phyloP scores from a whole-genome alignment of 2,329 filamentous ascomycete species.

The Piedraia hortae region DNA sequence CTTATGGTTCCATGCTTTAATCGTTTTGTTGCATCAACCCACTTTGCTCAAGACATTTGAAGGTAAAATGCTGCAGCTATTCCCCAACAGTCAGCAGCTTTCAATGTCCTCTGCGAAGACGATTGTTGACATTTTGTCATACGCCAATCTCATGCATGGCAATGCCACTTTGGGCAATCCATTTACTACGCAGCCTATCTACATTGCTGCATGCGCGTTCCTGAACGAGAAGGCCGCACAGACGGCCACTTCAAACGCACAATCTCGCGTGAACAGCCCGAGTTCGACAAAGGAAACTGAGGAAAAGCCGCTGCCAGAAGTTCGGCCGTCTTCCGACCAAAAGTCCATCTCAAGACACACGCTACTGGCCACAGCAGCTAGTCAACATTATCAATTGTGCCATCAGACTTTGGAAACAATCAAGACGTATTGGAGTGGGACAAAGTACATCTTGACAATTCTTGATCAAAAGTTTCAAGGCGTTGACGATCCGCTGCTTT shows the following conservation, averaged over 20 bases:
- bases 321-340: slow-evolving; percentile 3
- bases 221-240: slow-evolving; percentile 54
- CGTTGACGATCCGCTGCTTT: slow-evolving; percentile 45
- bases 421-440: slow-evolving; percentile 65
- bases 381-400: slow-evolving; percentile 65
- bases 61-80: slow-evolving; percentile 39
- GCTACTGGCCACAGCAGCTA: slow-evolving; percentile 51
- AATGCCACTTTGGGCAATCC: slow-evolving; percentile 72
- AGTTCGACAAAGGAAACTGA: slow-evolving; percentile 1
- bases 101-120: slow-evolving; percentile 81
- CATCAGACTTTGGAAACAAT: slow-evolving; percentile 60
- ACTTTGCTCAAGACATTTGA: slow-evolving; percentile 56
- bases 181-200: slow-evolving; percentile 69
- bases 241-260: slow-evolving; percentile 16
- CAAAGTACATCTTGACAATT: slow-evolving; percentile 64
- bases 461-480: slow-evolving; percentile 71
- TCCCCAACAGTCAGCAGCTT: slow-evolving; percentile 51
- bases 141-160: slow-evolving; percentile 60
- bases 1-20: slow-evolving; percentile 70
- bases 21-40: slow-evolving; percentile 62
- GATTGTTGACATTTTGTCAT: slow-evolving; percentile 66
- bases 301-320: background rate
- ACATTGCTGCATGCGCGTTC: slow-evolving; percentile 73
- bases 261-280: slow-evolving; percentile 26
- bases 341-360: slow-evolving; percentile 35